Evolutionary conservation across 2,329 filamentous ascomycete genomes (phyloP), one percentile per base, ranked within the genome.

Genomic region (Blastomyces parvus): DNA sequence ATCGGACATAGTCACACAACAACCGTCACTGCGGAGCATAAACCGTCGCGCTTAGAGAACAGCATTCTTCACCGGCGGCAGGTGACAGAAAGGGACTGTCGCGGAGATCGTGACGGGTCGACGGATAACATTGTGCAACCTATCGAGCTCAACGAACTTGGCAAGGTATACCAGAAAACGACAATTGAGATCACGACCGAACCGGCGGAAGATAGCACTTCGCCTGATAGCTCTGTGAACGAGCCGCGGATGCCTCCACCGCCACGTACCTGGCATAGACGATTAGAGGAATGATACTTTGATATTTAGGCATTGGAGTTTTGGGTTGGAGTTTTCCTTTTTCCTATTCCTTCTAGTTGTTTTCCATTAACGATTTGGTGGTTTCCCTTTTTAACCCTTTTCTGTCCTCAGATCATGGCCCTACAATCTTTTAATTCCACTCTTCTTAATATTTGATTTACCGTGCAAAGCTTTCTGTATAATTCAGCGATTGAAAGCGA

Each of bases 111-210:
- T 17, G 78, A 80, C 62, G 78, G 79, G 22, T 81, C 78, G 17
- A 78, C 77, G 4, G 79, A 79, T 25, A 77, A 76, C 25, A 78
- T 82, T 62, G 75, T 76, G 17, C 60, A 70, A 1, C 68, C 65
- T n/a, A 63, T 73, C 5, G 76, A 76, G 63, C 65, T 74, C 67
- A 60, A 63, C 0, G 69, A 71, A 2, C 69, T 77, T 42, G 75
- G 74, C 17, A 76, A 76, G 61, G 77, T 79, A 62, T 77, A 77
- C 63, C 75, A 78, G 64, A 69, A 79, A 61, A 79, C 76, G 0
- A 79, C 76, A 4, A 78, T 79, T 59, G 75, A 78, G 63, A 74
- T 78, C 61, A 77, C 74, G 1, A 69, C 67, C 44, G 75, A 78
- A 55, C 73, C 72, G 7, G 60, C 50, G 22, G 48, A 55, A n/a